Percentiles rank a stretch among this genome's conserved stretches.
phyloP scores from a whole-genome alignment of 2,329 filamentous ascomycete species.

The Colletotrichum magnum region DNA sequence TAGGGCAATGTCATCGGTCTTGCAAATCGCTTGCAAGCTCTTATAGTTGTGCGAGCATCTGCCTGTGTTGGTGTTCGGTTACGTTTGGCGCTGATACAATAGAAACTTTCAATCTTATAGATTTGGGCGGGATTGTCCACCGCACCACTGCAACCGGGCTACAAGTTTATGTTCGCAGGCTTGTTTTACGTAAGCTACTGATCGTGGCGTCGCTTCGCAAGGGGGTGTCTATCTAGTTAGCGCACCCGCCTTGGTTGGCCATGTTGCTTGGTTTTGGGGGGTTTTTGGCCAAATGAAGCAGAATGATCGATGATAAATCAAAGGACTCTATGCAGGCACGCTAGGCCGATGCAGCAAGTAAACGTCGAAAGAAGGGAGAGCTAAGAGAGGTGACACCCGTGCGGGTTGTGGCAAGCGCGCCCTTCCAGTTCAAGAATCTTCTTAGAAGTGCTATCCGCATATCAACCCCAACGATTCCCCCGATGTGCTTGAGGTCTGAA shows the following conservation, averaged over 20 bases:
- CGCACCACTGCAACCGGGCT: background rate
- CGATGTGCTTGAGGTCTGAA: background rate
- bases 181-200: background rate
- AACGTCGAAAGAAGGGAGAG: no score
- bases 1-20: background rate
- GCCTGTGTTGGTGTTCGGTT: background rate
- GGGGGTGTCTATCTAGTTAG: no score
- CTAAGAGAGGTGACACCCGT: no score
- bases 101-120: slow-evolving; percentile 33
- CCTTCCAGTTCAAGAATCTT: no score
- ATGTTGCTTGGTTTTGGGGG: no score
- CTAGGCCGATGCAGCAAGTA: no score
- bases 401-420: no score
- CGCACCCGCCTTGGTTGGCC: no score
- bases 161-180: background rate
- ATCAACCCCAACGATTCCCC: background rate
- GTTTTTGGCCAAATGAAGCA: no score
- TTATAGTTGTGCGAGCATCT: background rate
- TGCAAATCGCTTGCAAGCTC: background rate
- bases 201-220: background rate
- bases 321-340: no score
- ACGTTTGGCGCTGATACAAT: slow-evolving; percentile 16
- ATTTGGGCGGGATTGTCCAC: slow-evolving; percentile 10
- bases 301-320: no score
- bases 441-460: background rate